A percentile compares a stretch with the other conserved stretches of the same genome.
Evolutionary conservation across 1,284 basidiomycete genomes (phyloP).

Genomic region (Rhodotorula mucilaginosa): DNA sequence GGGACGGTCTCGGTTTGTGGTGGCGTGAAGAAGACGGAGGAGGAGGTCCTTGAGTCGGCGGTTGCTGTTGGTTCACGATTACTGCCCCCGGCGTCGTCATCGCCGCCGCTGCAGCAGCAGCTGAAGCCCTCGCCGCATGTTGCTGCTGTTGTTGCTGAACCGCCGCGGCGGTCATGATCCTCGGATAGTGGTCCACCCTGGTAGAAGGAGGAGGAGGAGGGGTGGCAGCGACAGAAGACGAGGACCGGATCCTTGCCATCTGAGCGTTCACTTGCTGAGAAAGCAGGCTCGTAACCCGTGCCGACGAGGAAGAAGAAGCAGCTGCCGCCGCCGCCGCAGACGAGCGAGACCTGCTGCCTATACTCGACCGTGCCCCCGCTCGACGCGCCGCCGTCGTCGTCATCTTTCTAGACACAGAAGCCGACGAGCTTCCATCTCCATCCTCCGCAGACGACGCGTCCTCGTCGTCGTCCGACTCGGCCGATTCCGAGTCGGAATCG

Average conservation of each 20-base stretch:
- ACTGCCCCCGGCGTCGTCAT: not conserved
- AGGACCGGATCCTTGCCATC: constrained; percentile 8
- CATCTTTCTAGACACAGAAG: not conserved
- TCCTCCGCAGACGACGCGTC: constrained; percentile 4
- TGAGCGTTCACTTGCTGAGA: constrained; percentile 6
- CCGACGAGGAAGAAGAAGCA: not conserved
- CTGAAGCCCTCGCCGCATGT: not conserved
- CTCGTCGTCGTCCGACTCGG: not conserved
- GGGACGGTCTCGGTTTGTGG: not conserved
- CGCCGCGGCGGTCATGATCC: constrained; percentile 3
- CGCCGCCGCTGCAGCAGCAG: not conserved
- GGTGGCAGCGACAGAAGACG: not conserved
- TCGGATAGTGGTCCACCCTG: not conserved
- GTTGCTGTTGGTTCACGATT: not conserved
- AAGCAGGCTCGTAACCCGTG: not conserved
- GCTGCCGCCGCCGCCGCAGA: not conserved
- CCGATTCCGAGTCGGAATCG: not conserved
- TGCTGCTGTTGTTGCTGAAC: constrained; percentile 7
- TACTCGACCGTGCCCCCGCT: too few species aligned
- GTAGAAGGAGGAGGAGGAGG: not conserved
- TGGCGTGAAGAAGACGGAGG: not conserved
- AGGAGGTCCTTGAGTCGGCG: not conserved
- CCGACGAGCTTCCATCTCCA: not conserved
- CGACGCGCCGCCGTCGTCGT: not conserved
- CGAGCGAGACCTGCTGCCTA: too few species aligned